phyloP scores from a whole-genome alignment of 257 asterid genomes.

The Nicotiana sylvestris region DNA sequence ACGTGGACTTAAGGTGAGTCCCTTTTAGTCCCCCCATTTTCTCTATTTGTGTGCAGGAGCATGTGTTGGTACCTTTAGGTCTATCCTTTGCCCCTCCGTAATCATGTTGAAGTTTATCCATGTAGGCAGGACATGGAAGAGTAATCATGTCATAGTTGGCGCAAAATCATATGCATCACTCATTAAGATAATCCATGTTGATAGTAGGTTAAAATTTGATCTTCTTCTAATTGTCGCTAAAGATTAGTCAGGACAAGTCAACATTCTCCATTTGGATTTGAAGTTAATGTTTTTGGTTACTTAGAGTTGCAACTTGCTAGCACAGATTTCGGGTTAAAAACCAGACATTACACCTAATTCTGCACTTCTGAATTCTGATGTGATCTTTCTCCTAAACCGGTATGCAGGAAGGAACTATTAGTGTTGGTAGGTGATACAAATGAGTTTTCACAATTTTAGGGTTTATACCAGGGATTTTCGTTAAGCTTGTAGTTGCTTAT shows the following conservation, averaged over 20 bases:
- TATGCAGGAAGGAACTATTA: not conserved
- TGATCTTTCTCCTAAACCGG: not conserved
- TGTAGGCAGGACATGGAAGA: not conserved
- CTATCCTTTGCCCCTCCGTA: not conserved
- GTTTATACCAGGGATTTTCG: not conserved
- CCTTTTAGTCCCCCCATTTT: not conserved
- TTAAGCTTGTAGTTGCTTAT: not conserved
- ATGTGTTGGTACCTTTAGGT: not conserved
- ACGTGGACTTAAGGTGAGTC: slow-evolving; percentile 92
- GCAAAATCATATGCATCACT: not conserved
- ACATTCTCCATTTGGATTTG: not conserved
- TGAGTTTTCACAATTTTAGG: not conserved
- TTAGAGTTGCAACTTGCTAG: not conserved
- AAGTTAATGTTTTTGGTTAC: not conserved
- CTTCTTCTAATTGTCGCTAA: not conserved
- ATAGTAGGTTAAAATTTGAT: not conserved
- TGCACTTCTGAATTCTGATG: not conserved
- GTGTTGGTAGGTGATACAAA: not conserved
- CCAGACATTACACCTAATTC: not conserved
- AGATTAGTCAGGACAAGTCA: not conserved
- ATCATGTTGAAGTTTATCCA: not conserved
- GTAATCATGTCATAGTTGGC: not conserved
- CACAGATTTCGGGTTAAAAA: not conserved
- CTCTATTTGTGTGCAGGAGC: not conserved
- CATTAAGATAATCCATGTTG: not conserved